Conservation (phyloP, 2,329 filamentous ascomycete genomes). For the Aspergillus pseudotamarii region DNA sequence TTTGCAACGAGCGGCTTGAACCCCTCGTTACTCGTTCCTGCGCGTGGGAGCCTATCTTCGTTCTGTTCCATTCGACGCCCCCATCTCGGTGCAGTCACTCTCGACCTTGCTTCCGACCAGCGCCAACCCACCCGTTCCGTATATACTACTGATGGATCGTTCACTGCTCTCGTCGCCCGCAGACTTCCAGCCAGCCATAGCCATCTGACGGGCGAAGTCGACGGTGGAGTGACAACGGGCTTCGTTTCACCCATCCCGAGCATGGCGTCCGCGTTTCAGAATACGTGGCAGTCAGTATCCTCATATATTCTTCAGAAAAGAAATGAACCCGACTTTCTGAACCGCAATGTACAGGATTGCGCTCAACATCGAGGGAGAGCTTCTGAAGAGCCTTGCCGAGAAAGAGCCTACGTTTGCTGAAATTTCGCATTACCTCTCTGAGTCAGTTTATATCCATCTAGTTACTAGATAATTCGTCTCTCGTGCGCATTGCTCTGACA, state of each 20-base stretch:
- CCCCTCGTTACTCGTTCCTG: constrained; percentile 21
- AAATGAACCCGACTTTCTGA: constrained; percentile 23
- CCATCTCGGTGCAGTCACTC: constrained; percentile 12
- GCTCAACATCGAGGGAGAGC: constrained; percentile 51
- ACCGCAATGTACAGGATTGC: constrained; percentile 32
- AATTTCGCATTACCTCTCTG: constrained; percentile 49
- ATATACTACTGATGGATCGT: constrained; percentile 56
- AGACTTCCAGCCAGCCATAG: constrained; percentile 56
- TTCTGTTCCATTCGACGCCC: constrained; percentile 5
- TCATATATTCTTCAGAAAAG: constrained; percentile 14
- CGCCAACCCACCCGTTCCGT: constrained; percentile 17
- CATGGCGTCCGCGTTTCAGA: constrained; percentile 51
- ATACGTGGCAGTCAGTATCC: constrained; percentile 56
- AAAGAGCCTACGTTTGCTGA: constrained; percentile 54
- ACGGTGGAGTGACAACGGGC: constrained; percentile 52
- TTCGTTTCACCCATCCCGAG: constrained; percentile 26
- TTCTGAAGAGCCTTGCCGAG: constrained; percentile 52
- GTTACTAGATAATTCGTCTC: neutral
- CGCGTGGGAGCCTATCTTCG: constrained; percentile 11
- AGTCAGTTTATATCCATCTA: constrained; percentile 29
- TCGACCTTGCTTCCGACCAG: constrained; percentile 17
- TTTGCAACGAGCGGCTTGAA: constrained; percentile 23
- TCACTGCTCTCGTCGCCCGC: constrained; percentile 50
- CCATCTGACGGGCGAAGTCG: constrained; percentile 60
- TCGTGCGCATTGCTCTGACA: constrained; percentile 6